Evolutionary conservation across 164 flowering plant species (phyloP).

Genomic region (Berberis vulgaris): DNA sequence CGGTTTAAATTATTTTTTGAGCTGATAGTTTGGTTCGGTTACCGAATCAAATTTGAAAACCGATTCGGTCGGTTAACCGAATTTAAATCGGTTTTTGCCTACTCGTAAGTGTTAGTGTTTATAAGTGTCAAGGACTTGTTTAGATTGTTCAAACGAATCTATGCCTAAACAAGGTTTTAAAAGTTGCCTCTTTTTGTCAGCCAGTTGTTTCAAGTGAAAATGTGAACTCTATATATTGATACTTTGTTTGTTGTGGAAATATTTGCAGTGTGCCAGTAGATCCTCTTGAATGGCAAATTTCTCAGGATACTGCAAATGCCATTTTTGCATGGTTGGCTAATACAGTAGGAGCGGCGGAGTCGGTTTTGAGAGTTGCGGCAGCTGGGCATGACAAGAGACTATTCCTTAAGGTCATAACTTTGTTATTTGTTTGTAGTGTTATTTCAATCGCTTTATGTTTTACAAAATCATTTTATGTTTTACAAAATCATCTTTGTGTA

Average conservation of each 20-base stretch:
- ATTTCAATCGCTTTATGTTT: background rate
- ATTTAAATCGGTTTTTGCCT: too few relatives aligned
- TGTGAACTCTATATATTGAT: background rate
- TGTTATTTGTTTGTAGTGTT: background rate
- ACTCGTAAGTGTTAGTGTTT: too few relatives aligned
- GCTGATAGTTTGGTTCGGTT: too few relatives aligned
- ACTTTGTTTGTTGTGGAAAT: slow-evolving; percentile 1
- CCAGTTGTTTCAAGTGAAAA: background rate
- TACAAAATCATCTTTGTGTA: too few relatives aligned
- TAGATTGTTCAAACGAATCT: too few relatives aligned
- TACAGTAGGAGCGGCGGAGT: slow-evolving; percentile 90
- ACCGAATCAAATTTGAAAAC: too few relatives aligned
- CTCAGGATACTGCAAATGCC: slow-evolving; percentile 79
- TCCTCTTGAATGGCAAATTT: slow-evolving; percentile 98
- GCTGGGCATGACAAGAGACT: slow-evolving; percentile 93
- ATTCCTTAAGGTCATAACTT: slow-evolving; percentile 56
- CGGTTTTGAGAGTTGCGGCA: slow-evolving; percentile 92
- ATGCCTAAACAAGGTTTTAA: too few relatives aligned
- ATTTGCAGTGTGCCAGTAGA: slow-evolving; percentile 86
- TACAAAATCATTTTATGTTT: background rate
- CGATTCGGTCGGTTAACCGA: too few relatives aligned
- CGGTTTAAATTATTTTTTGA: too few relatives aligned
- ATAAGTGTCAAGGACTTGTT: too few relatives aligned
- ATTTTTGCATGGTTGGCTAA: slow-evolving; percentile 77
- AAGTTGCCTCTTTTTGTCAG: too few relatives aligned